Evolutionary conservation across 2,329 filamentous ascomycete genomes (phyloP), one percentile per base, ranked within the genome.

Genomic region (Aspergillus sp.): DNA sequence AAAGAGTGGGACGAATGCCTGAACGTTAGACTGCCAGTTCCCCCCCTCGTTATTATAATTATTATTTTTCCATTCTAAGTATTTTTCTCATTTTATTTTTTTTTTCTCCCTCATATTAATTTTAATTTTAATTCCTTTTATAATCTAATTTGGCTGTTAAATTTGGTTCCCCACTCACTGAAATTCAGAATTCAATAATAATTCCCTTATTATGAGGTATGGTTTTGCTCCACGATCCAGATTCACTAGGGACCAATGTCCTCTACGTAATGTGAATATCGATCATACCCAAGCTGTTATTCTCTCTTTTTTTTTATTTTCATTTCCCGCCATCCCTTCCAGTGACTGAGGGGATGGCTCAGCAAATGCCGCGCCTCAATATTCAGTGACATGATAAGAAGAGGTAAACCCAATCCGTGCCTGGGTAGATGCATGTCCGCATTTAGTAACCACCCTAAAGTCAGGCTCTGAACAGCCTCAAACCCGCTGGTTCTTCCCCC

Each of bases 11-110:
- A 30, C 52, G 28, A 55, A 39, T 47, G 52, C 38, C 52, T 21
- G 39, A 32, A 45, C 52, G 52, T 55, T 55, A 36, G 39, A 55
- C 52, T 55, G 52, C 47, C 52, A 55, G 38, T 49, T 8, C 4
- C 32, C 15, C 10, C 30, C 12, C 32, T 36, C 32, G 32, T 36
- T 36, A 13, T 36, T 36, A 36, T 30, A 3, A 30, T 43, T 21
- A 21, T 45, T 45, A 45, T 13, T 45, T 43, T 10, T 30, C 13
- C 30, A 12, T 17, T 39, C 32, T 23, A 25, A n/a, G 25, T 7
- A 13, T 15, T 45, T 55, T 17, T 45, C 21, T 32, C 32, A 21
- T 43, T 43, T 53, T 13, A 36, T 15, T 13, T 36, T 36, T 5
- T 13, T 12, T 13, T 13, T 5, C 12, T 2, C 12, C 12, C 19